phyloP scores from a whole-genome alignment of 495 filamentous ascomycete species.

The Aspergillus avenaceus region DNA sequence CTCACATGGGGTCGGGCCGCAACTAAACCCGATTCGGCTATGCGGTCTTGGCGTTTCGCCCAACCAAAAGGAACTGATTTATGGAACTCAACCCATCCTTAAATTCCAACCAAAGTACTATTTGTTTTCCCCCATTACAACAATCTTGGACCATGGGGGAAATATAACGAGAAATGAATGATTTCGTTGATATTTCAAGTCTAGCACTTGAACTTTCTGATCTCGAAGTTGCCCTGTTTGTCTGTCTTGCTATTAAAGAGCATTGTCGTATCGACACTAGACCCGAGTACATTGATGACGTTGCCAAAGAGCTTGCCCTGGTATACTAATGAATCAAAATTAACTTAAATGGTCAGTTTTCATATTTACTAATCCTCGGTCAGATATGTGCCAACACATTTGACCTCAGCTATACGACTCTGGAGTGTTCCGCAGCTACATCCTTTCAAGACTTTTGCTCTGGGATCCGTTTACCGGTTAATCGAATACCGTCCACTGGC shows the following conservation, averaged over 20 bases:
- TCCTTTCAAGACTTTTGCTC: conserved; percentile 76
- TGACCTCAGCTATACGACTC: conserved; percentile 57
- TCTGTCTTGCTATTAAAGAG: conserved; percentile 73
- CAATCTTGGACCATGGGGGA: not conserved
- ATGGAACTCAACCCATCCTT: too few relatives aligned
- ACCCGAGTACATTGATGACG: conserved; percentile 51
- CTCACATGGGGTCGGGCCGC: conserved; percentile 10
- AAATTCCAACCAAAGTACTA: not conserved
- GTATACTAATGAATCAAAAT: conserved; percentile 45
- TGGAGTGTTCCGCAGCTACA: conserved; percentile 68
- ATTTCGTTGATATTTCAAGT: conserved; percentile 42
- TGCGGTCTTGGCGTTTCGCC: not conserved
- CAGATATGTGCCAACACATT: conserved; percentile 69
- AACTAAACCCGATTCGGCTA: conserved; percentile 16
- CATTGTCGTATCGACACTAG: conserved; percentile 86
- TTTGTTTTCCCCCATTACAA: too few relatives aligned
- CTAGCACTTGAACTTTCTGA: conserved; percentile 75
- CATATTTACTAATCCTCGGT: conserved; percentile 20
- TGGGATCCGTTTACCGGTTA: conserved; percentile 50
- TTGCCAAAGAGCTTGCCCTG: conserved; percentile 69
- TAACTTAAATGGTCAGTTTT: conserved; percentile 33
- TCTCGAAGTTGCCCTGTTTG: conserved; percentile 78
- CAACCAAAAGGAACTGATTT: too few relatives aligned
- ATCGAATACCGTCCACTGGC: conserved; percentile 17
- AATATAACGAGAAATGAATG: conserved; percentile 48